These are phyloP conservation scores for Cercospora berteroae DNA, from an alignment of 2,329 filamentous ascomycete genomes.

Conservation along the genomic window DNA sequence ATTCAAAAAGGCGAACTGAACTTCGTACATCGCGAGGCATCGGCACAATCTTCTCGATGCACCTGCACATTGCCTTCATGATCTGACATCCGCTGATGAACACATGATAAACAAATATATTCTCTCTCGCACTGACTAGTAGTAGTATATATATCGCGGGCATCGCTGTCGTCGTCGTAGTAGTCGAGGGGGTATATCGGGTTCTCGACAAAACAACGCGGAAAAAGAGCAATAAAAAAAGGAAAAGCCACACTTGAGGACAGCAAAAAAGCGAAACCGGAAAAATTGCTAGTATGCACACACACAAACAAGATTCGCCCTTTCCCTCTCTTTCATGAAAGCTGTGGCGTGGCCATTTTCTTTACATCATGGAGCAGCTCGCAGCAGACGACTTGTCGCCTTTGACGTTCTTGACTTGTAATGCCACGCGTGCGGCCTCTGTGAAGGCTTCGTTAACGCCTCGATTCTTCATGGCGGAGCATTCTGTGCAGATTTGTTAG, in stretches of 20 bases:
- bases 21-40: too few species aligned
- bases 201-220: not conserved
- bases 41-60: too few species aligned
- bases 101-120: not conserved
- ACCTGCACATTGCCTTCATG: too few species aligned
- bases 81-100: too few species aligned
- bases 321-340: not conserved
- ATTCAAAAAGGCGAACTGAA: too few species aligned
- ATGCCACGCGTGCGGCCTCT: constrained; percentile 89
- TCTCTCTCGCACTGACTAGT: not conserved
- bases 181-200: not conserved
- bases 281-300: not conserved
- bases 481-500: constrained; percentile 60
- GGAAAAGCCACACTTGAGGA: not conserved
- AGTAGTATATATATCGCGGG: not conserved
- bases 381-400: constrained; percentile 41
- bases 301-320: not conserved
- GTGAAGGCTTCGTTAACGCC: constrained; percentile 99
- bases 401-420: constrained; percentile 56
- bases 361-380: constrained; percentile 25
- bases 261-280: not conserved
- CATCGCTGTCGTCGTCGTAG: not conserved
- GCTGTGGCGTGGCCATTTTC: not conserved
- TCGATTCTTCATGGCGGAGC: constrained; percentile 95
- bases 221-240: not conserved